phyloP scores from a whole-genome alignment of 129 eudicot species.

The Flaveria robusta region DNA sequence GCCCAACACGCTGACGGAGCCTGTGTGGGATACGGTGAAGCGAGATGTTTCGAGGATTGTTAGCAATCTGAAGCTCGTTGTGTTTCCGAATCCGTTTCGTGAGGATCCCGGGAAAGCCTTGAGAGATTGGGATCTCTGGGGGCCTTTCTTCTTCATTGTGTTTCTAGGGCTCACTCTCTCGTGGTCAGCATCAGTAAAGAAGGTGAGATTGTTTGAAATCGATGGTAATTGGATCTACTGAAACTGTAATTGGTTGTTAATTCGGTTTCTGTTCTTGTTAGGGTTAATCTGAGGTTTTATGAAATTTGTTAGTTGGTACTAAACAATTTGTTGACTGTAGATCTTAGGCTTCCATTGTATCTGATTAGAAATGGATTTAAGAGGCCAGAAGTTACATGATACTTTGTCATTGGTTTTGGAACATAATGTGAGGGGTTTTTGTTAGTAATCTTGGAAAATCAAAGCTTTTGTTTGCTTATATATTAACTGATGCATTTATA shows the following conservation, averaged over 20 bases:
- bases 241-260: background rate
- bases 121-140: conserved; percentile 99
- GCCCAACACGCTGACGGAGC: conserved; percentile 92
- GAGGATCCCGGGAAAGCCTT: conserved; percentile 98
- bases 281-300: background rate
- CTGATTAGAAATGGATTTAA: background rate
- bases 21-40: conserved; percentile 95
- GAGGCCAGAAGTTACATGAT: too few relatives aligned
- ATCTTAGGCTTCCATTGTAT: background rate
- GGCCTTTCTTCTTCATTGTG: conserved; percentile 95
- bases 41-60: conserved; percentile 87
- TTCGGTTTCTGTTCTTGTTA: conserved; percentile 9
- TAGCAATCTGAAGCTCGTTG: conserved; percentile 87
- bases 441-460: background rate
- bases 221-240: conserved; percentile 21
- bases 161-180: conserved; percentile 83
- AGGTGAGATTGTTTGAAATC: conserved; percentile 44
- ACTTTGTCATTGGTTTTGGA: too few relatives aligned
- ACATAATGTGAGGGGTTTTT: background rate
- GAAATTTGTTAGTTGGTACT: background rate
- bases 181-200: conserved; percentile 93
- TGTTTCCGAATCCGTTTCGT: conserved; percentile 87
- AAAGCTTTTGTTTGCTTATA: too few relatives aligned
- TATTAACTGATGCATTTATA: background rate
- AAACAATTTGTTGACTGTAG: background rate